Evolutionary conservation across 805 yeast genomes (phyloP).

Genomic region (Kluyveromyces nonfermentans): DNA sequence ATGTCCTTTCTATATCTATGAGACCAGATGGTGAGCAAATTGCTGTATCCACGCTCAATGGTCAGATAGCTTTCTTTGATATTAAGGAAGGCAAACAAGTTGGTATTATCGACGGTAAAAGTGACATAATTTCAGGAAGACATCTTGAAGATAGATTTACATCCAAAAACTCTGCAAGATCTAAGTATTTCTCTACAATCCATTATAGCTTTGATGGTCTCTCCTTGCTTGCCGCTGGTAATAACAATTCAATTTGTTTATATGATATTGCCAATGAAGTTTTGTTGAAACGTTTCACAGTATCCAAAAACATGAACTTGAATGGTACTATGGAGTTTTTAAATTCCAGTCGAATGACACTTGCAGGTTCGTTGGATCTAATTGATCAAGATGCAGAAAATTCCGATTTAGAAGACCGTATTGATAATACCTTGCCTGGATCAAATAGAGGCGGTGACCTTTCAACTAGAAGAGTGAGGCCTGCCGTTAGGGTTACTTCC

Average conservation of each 20-base stretch:
- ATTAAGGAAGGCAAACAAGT: conserved; percentile 71
- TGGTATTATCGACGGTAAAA: conserved; percentile 76
- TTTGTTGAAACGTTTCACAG: conserved; percentile 66
- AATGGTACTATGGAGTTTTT: conserved; percentile 78
- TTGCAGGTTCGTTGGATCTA: conserved; percentile 74
- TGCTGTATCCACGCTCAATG: conserved; percentile 83
- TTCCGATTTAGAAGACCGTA: conserved; percentile 74
- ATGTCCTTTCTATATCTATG: conserved; percentile 72
- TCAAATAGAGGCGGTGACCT: conserved; percentile 73
- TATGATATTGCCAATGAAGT: conserved; percentile 89
- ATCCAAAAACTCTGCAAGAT: conserved; percentile 69
- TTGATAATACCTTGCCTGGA: conserved; percentile 76
- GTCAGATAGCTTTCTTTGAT: conserved; percentile 78
- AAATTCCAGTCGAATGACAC: conserved; percentile 77
- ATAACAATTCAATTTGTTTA: conserved; percentile 80
- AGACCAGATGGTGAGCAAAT: conserved; percentile 90
- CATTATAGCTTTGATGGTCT: conserved; percentile 85
- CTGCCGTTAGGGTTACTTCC: conserved; percentile 74
- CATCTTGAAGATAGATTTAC: conserved; percentile 73
- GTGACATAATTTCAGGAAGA: conserved; percentile 83
- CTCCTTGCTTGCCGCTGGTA: conserved; percentile 86
- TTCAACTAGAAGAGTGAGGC: conserved; percentile 62
- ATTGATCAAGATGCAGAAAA: conserved; percentile 81
- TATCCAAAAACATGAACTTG: conserved; percentile 81
- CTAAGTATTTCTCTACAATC: conserved; percentile 74